phyloP scores from a whole-genome alignment of 768 basidiomycete species.

The Hirschioporus abietinus region DNA sequence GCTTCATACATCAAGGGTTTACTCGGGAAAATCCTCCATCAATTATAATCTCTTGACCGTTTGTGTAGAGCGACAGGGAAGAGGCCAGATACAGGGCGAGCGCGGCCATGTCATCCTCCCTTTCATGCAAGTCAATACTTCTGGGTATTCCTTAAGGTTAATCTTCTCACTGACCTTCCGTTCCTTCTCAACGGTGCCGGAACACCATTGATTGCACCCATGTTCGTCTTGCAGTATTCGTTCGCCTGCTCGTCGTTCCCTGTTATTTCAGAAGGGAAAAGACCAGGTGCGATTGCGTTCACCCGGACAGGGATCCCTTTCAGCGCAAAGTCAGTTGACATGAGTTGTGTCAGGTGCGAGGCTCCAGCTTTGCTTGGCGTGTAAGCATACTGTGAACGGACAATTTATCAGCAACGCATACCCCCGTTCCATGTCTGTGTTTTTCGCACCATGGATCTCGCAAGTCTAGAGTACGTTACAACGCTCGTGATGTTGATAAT shows the following conservation, averaged over 20 bases:
- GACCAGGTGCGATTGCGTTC: conserved; percentile 25
- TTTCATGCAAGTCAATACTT: conserved; percentile 21
- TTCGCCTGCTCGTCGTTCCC: neutral
- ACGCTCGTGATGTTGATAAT: conserved; percentile 24
- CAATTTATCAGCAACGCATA: neutral
- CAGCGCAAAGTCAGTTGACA: conserved; percentile 24
- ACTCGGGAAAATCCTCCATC: conserved; percentile 49
- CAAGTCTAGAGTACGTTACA: neutral
- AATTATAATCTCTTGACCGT: conserved; percentile 73
- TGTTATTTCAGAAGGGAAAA: conserved; percentile 23
- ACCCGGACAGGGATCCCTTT: conserved; percentile 21
- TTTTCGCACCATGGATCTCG: neutral
- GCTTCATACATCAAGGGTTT: neutral
- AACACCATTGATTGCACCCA: neutral
- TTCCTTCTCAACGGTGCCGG: neutral
- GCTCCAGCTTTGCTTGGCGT: conserved; percentile 24
- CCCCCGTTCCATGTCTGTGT: neutral
- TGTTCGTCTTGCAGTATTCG: conserved; percentile 26
- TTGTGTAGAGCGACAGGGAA: conserved; percentile 65
- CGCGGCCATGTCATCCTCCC: conserved; percentile 70
- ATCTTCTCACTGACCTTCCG: neutral
- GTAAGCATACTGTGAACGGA: conserved; percentile 23
- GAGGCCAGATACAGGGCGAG: conserved; percentile 74
- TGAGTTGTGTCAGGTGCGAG: conserved; percentile 22
- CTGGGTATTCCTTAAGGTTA: too few relatives aligned